Conservation (phyloP, 306 rosid species). For the Benincasa hispida region DNA sequence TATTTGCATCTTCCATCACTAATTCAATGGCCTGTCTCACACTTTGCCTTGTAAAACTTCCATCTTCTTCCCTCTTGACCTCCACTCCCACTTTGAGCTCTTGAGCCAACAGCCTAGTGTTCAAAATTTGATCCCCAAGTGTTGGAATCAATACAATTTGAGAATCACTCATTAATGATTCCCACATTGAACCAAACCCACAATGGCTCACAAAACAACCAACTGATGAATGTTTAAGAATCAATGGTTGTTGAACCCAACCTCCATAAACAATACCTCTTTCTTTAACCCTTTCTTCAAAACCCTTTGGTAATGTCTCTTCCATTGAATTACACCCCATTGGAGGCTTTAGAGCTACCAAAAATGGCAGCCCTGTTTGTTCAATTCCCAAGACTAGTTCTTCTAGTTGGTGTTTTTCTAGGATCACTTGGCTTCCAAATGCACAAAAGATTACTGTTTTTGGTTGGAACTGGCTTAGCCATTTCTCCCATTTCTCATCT, state of each 20-base stretch:
- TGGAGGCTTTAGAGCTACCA: conserved; percentile 36
- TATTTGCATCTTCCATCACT: conserved; percentile 40
- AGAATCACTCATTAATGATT: conserved; percentile 32
- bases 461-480: conserved; percentile 22
- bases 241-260: conserved; percentile 56
- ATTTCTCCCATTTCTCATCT: conserved; percentile 19
- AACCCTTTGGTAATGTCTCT: conserved; percentile 41
- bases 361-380: conserved; percentile 30
- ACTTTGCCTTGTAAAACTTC: conserved; percentile 37
- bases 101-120: conserved; percentile 29
- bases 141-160: conserved; percentile 40
- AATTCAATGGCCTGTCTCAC: conserved; percentile 26
- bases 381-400: conserved; percentile 47
- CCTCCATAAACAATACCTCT: conserved; percentile 36
- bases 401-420: conserved; percentile 34
- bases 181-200: conserved; percentile 76
- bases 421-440: conserved; percentile 37
- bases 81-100: conserved; percentile 42
- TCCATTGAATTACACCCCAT: conserved; percentile 26
- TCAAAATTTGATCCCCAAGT: conserved; percentile 46
- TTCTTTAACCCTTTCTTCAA: conserved; percentile 32
- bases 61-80: conserved; percentile 24
- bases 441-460: conserved; percentile 37
- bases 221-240: conserved; percentile 25
- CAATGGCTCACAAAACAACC: conserved; percentile 69